Percentiles rank a stretch among this genome's conserved stretches.
Conservation (phyloP, 306 rosid genomes). For the Casuarina glauca region DNA sequence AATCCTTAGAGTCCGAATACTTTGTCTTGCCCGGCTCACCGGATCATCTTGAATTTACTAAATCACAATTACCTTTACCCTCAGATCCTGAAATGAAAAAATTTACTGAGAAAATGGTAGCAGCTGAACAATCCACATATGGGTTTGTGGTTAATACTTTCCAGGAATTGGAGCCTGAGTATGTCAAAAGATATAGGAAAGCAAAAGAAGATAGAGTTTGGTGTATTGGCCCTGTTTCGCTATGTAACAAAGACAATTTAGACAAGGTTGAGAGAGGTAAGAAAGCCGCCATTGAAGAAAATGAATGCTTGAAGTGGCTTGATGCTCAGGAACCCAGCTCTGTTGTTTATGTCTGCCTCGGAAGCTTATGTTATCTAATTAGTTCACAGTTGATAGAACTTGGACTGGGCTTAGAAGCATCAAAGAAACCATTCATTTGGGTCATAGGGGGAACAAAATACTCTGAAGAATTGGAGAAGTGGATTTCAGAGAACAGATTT, state of each 20-base stretch:
- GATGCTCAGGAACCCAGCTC: too few species aligned
- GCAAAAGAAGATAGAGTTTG: slow-evolving; percentile 39
- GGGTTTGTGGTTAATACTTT: slow-evolving; percentile 12
- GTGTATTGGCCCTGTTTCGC: slow-evolving; percentile 48
- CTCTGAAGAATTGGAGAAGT: too few species aligned
- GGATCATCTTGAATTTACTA: slow-evolving; percentile 37
- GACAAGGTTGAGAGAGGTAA: too few species aligned
- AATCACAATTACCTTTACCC: slow-evolving; percentile 17
- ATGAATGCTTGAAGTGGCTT: too few species aligned
- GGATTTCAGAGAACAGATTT: too few species aligned
- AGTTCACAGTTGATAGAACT: slow-evolving; percentile 34
- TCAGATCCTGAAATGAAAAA: not conserved
- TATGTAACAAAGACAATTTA: slow-evolving; percentile 34
- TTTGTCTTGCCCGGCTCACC: slow-evolving; percentile 43
- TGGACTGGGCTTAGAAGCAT: not conserved
- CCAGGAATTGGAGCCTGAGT: slow-evolving; percentile 43
- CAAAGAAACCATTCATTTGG: too few species aligned
- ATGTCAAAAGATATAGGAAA: slow-evolving; percentile 42
- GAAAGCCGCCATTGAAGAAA: too few species aligned
- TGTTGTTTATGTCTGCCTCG: slow-evolving; percentile 11
- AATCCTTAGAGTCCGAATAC: slow-evolving; percentile 21
- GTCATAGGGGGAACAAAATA: too few species aligned
- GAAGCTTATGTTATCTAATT: slow-evolving; percentile 28
- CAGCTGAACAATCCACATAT: slow-evolving; percentile 16
- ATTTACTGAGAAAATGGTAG: not conserved